phyloP scores from a whole-genome alignment of 192 early-diverging fungal species.

The Backusella mclennaniae region DNA sequence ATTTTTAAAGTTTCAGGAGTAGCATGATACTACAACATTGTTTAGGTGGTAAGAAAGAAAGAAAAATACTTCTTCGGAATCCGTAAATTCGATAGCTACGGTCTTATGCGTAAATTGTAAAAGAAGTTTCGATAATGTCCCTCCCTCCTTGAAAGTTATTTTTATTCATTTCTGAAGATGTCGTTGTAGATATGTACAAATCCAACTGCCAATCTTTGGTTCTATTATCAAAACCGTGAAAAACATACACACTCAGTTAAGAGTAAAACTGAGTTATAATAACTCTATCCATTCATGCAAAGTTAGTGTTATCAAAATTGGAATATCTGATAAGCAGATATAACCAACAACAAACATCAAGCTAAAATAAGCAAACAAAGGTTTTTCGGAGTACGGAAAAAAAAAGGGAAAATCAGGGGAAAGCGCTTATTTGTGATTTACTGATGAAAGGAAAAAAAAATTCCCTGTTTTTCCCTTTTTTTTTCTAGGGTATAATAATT shows the following conservation, averaged over 20 bases:
- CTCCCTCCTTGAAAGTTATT: background rate
- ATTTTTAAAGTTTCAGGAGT: background rate
- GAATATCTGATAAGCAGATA: background rate
- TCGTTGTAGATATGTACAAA: background rate
- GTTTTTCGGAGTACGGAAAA: background rate
- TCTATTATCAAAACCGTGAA: background rate
- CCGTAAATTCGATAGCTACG: background rate
- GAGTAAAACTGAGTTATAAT: background rate
- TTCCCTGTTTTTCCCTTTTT: background rate
- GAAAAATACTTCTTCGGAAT: background rate
- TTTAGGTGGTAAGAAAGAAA: background rate
- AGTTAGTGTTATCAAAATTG: background rate
- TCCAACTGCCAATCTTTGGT: background rate
- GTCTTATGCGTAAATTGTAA: background rate
- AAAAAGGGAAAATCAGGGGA: slow-evolving; percentile 5
- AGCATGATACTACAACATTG: background rate
- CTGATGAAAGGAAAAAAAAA: background rate
- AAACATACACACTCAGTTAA: background rate
- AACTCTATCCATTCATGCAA: background rate
- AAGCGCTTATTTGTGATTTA: background rate
- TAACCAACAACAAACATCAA: background rate
- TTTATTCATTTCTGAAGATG: background rate
- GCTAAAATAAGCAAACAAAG: background rate
- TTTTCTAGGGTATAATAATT: background rate
- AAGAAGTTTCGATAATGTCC: background rate